These are phyloP conservation scores for Monascus purpureus DNA, from an alignment of 495 filamentous ascomycete genomes.

Conservation along the genomic window DNA sequence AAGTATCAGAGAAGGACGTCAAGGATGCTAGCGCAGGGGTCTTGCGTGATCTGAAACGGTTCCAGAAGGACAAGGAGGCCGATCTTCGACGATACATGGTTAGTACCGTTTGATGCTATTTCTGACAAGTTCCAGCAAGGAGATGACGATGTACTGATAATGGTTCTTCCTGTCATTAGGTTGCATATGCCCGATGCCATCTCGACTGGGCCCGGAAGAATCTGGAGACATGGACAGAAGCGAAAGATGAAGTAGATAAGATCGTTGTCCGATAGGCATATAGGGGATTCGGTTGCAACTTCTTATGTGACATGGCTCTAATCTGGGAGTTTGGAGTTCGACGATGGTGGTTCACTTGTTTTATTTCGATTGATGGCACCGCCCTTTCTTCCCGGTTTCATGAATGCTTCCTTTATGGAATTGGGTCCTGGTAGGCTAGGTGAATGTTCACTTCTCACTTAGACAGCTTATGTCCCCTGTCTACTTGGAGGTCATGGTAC, in stretches of 20 bases:
- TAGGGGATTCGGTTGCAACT: not conserved
- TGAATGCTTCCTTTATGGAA: no score
- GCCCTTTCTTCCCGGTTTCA: no score
- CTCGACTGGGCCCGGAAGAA: conserved; percentile 98
- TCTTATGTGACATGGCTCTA: not conserved
- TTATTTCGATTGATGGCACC: no score
- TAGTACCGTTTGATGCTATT: conserved; percentile 31
- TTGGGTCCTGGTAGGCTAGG: no score
- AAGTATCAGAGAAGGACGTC: conserved; percentile 78
- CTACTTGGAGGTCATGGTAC: no score
- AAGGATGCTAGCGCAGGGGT: conserved; percentile 79
- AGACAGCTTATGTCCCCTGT: no score
- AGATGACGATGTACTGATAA: no score
- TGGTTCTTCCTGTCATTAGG: no score
- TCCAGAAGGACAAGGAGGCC: conserved; percentile 87
- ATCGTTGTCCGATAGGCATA: conserved; percentile 45
- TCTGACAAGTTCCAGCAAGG: no score
- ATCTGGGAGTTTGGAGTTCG: not conserved
- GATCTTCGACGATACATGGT: conserved; percentile 94
- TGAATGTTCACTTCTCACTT: no score
- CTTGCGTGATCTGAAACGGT: conserved; percentile 76
- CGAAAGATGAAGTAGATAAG: conserved; percentile 82
- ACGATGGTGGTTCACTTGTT: not conserved
- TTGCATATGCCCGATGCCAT: conserved; percentile 86
- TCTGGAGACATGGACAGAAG: conserved; percentile 91